Conservation (phyloP, 257 asterid species). For the Solanum ahanhuiri region DNA sequence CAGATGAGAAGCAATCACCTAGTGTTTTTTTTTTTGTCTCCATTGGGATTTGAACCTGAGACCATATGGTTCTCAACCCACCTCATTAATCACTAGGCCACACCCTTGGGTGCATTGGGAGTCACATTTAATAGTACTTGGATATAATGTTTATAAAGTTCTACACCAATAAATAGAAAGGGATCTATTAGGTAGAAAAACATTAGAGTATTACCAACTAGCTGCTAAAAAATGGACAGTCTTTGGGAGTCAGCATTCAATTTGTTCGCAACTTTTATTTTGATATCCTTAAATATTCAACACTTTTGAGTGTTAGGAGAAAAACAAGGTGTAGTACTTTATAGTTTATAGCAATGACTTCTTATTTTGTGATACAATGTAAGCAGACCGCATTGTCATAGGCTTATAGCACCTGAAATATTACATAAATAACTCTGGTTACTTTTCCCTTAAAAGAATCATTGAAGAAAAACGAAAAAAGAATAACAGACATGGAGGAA, state of each 20-base stretch:
- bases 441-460: neutral
- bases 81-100: too few relatives aligned
- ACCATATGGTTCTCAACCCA: too few relatives aligned
- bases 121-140: neutral
- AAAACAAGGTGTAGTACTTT: neutral
- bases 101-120: too few relatives aligned
- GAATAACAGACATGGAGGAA: neutral
- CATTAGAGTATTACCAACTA: neutral
- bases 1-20: too few relatives aligned
- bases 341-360: neutral
- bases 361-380: neutral
- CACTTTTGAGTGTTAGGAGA: neutral
- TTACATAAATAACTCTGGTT: neutral
- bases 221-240: neutral
- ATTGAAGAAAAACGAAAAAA: neutral
- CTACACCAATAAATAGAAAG: neutral
- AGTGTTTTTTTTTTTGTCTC: too few relatives aligned
- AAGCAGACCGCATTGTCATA: neutral
- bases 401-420: neutral
- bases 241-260: neutral
- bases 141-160: neutral
- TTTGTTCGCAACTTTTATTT: neutral
- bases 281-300: neutral
- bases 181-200: neutral
- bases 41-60: too few relatives aligned